A percentile compares a stretch with the other conserved stretches of the same genome.
Evolutionary conservation across 2,329 filamentous ascomycete genomes (phyloP).

Genomic region (Phyllosticta ampelicida): DNA sequence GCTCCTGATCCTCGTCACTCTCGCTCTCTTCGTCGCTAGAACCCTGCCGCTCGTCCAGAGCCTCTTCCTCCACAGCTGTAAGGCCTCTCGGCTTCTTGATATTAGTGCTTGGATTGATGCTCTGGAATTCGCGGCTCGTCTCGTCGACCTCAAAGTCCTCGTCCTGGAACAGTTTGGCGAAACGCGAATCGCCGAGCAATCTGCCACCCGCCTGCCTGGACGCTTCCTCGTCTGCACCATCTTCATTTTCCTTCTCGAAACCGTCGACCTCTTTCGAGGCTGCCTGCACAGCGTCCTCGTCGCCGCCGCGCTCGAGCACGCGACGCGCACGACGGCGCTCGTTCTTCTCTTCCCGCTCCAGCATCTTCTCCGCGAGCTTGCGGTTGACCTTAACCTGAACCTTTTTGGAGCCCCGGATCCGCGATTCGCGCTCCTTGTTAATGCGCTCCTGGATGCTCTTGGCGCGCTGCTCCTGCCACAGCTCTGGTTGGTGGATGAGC

Average conservation of each 20-base stretch:
- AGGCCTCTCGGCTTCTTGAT: constrained; percentile 36
- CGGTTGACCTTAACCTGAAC: constrained; percentile 84
- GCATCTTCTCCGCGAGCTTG: constrained; percentile 50
- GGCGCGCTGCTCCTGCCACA: constrained; percentile 83
- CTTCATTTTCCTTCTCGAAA: constrained; percentile 41
- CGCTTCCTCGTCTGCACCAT: constrained; percentile 32
- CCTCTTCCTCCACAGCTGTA: constrained; percentile 51
- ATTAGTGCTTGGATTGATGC: constrained; percentile 78
- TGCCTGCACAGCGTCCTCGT: constrained; percentile 36
- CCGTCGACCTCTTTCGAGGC: constrained; percentile 1
- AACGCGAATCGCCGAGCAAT: constrained; percentile 74
- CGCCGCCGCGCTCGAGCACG: constrained; percentile 49
- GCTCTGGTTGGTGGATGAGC: constrained; percentile 84
- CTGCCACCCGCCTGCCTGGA: constrained; percentile 33
- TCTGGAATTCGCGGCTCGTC: constrained; percentile 71
- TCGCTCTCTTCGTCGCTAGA: constrained; percentile 23
- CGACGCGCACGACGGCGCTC: constrained; percentile 36
- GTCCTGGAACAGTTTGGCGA: constrained; percentile 81
- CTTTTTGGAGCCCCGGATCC: constrained; percentile 91
- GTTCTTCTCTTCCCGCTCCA: constrained; percentile 59
- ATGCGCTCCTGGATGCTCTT: constrained; percentile 93
- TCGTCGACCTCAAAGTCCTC: constrained; percentile 91
- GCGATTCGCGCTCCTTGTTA: constrained; percentile 88
- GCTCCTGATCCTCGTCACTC: constrained; percentile 23
- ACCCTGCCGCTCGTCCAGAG: constrained; percentile 33